Conservation (phyloP, 2,329 filamentous ascomycete genomes). For the Grosmannia huntii region DNA sequence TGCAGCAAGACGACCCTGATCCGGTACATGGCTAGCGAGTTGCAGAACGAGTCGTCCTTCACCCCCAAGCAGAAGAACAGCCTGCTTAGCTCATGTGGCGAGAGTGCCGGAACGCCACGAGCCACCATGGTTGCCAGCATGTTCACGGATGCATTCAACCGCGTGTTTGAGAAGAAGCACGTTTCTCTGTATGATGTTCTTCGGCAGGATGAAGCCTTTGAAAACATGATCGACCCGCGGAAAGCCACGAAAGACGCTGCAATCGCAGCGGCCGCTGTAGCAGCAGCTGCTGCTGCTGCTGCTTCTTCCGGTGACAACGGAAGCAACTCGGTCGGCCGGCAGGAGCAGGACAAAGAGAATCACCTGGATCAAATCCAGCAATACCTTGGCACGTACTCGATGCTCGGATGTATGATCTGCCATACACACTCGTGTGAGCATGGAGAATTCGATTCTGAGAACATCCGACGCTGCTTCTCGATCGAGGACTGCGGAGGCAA, state of each 20-base stretch:
- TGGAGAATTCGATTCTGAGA: slow-evolving; percentile 42
- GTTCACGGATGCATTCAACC: slow-evolving; percentile 45
- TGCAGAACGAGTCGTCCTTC: slow-evolving; percentile 31
- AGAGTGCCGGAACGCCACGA: slow-evolving; percentile 23
- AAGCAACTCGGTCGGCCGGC: neutral
- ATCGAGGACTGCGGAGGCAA: slow-evolving; percentile 22
- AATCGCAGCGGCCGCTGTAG: slow-evolving; percentile 13
- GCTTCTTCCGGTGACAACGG: neutral
- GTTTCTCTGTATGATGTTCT: slow-evolving; percentile 40
- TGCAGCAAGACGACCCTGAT: slow-evolving; percentile 41
- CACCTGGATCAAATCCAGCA: slow-evolving; percentile 28
- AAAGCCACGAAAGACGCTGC: slow-evolving; percentile 35
- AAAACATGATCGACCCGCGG: slow-evolving; percentile 40
- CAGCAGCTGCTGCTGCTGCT: neutral
- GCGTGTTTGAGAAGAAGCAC: slow-evolving; percentile 34
- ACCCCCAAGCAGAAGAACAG: slow-evolving; percentile 42
- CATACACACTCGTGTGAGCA: slow-evolving; percentile 49
- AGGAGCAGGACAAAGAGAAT: slow-evolving; percentile 23
- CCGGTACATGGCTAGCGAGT: slow-evolving; percentile 36
- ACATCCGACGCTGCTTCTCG: slow-evolving; percentile 40
- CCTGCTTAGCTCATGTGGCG: slow-evolving; percentile 33
- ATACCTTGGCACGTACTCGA: slow-evolving; percentile 39
- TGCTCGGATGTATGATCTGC: slow-evolving; percentile 46
- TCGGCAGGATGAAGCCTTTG: slow-evolving; percentile 38
- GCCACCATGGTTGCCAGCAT: slow-evolving; percentile 30